A percentile compares a stretch with the other conserved stretches of the same genome.
Evolutionary conservation across 1,139 yeast species (phyloP).

Genomic region (Hemisphaericaspora xylanilytica): DNA sequence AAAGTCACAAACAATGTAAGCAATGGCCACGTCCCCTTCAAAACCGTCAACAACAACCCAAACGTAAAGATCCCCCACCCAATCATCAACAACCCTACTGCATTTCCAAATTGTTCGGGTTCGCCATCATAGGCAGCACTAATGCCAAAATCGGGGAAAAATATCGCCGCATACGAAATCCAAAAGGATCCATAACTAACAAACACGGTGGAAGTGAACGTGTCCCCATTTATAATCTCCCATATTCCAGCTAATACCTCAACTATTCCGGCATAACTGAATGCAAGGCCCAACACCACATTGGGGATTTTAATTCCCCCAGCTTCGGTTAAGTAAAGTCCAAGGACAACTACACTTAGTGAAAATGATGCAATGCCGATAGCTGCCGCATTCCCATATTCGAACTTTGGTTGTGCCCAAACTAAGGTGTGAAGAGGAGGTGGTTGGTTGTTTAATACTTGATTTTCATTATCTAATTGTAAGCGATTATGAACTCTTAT

Average conservation of each 20-base stretch:
- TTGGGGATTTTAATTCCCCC: slow-evolving; percentile 50
- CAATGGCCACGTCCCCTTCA: not conserved
- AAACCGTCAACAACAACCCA: not conserved
- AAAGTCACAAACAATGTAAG: slow-evolving; percentile 17
- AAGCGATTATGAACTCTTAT: slow-evolving; percentile 13
- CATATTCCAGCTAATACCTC: slow-evolving; percentile 44
- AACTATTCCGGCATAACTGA: slow-evolving; percentile 47
- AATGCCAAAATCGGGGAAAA: slow-evolving; percentile 32
- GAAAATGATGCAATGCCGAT: slow-evolving; percentile 57
- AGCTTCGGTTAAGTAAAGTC: slow-evolving; percentile 51
- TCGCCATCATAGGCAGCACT: slow-evolving; percentile 23
- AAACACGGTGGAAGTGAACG: slow-evolving; percentile 38
- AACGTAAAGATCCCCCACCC: not conserved
- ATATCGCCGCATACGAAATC: slow-evolving; percentile 35
- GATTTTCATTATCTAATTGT: slow-evolving; percentile 19
- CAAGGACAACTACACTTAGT: slow-evolving; percentile 34
- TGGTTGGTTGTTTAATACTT: slow-evolving; percentile 31
- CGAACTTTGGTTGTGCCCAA: slow-evolving; percentile 30
- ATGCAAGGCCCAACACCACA: slow-evolving; percentile 46
- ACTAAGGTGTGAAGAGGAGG: slow-evolving; percentile 37
- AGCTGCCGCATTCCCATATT: slow-evolving; percentile 60
- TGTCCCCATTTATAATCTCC: slow-evolving; percentile 37
- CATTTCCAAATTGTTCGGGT: not conserved
- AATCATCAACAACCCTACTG: not conserved
- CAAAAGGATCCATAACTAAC: slow-evolving; percentile 40